Evolutionary conservation across 805 yeast genomes (phyloP).

Genomic region (Candida stauntonica): DNA sequence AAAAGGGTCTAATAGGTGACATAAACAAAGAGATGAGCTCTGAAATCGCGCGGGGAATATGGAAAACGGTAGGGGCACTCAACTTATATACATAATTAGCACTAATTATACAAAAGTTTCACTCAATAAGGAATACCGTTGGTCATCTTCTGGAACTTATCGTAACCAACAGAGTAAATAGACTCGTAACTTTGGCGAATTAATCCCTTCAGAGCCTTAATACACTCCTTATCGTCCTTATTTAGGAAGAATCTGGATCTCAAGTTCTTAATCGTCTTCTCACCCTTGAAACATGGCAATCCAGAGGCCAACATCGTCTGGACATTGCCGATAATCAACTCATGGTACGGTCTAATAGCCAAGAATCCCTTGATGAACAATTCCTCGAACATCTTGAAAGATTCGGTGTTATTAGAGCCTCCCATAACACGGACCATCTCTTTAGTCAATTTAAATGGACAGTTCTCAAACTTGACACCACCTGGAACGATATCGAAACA

Average conservation of each 20-base stretch:
- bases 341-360: slow-evolving; percentile 84
- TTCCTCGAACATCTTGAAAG: slow-evolving; percentile 92
- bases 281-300: slow-evolving; percentile 89
- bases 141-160: slow-evolving; percentile 93
- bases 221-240: slow-evolving; percentile 83
- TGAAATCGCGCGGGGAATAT: too few relatives aligned
- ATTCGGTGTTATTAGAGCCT: slow-evolving; percentile 79
- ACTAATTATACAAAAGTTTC: neutral
- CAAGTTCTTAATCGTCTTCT: slow-evolving; percentile 72
- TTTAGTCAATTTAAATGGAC: slow-evolving; percentile 92
- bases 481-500: slow-evolving; percentile 99
- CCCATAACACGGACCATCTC: slow-evolving; percentile 98
- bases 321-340: slow-evolving; percentile 78
- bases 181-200: slow-evolving; percentile 82
- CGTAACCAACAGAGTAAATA: slow-evolving; percentile 88
- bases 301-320: slow-evolving; percentile 94
- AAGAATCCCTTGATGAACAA: slow-evolving; percentile 89
- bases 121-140: slow-evolving; percentile 89
- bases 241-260: slow-evolving; percentile 74
- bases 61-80: too few relatives aligned
- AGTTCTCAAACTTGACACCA: slow-evolving; percentile 96
- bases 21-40: too few relatives aligned
- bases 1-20: too few relatives aligned
- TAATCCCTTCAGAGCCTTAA: slow-evolving; percentile 66
- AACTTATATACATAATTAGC: too few relatives aligned